phyloP scores from a whole-genome alignment of 441 rosid species.

The Populus trichocarpa region DNA sequence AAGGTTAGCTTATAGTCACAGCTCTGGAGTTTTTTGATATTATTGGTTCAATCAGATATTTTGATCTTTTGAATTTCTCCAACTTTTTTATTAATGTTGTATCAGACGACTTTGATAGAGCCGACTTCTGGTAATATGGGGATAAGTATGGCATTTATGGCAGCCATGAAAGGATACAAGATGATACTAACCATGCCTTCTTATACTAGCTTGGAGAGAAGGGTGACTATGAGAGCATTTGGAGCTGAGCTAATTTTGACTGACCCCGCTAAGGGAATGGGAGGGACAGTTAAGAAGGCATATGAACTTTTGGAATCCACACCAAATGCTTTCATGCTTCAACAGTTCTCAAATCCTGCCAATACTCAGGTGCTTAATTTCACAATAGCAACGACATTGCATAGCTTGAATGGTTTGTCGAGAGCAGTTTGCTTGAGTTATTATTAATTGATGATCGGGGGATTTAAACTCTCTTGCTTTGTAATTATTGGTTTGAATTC shows the following conservation, averaged over 20 bases:
- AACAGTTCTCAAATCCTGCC: constrained; percentile 86
- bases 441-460: not conserved
- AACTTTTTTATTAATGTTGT: not conserved
- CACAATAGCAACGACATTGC: not conserved
- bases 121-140: constrained; percentile 98
- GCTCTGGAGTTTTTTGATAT: not conserved
- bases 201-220: constrained; percentile 91
- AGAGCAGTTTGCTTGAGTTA: not conserved
- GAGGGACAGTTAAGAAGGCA: constrained; percentile 90
- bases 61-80: not conserved
- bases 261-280: constrained; percentile 96
- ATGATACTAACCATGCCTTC: constrained; percentile 94
- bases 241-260: constrained; percentile 88
- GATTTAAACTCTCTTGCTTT: not conserved
- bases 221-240: constrained; percentile 87
- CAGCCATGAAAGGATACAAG: constrained; percentile 83
- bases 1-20: constrained; percentile 45
- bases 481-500: not conserved
- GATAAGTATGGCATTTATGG: constrained; percentile 89
- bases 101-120: constrained; percentile 80
- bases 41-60: not conserved
- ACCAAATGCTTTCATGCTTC: constrained; percentile 73
- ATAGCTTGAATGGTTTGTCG: not conserved
- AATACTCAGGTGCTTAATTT: constrained; percentile 53
- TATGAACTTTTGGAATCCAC: constrained; percentile 66